These are phyloP conservation scores for Proteromonas lacertae DNA, from an alignment of 352 stramenopile genomes.

Conservation along the genomic window DNA sequence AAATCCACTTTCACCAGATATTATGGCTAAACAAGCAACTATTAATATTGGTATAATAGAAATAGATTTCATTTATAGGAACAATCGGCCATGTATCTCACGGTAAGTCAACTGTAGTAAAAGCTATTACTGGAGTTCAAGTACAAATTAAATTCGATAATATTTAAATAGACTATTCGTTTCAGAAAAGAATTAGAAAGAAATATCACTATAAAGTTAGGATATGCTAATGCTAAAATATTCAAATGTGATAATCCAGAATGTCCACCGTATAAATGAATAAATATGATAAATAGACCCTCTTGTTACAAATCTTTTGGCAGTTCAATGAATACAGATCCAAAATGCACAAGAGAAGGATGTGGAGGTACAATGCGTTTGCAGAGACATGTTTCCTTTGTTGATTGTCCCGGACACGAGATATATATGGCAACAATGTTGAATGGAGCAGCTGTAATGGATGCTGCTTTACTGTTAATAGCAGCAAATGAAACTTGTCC, in stretches of 20 bases:
- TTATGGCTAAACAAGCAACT: slow-evolving; percentile 74
- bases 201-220: slow-evolving; percentile 99
- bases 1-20: slow-evolving; percentile 80
- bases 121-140: slow-evolving; percentile 87
- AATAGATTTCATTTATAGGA: too few species aligned
- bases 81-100: slow-evolving; percentile 99
- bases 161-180: too few species aligned
- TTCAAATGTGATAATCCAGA: slow-evolving; percentile 34
- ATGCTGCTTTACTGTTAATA: slow-evolving; percentile 87
- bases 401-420: slow-evolving; percentile 98
- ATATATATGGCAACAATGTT: slow-evolving; percentile 99
- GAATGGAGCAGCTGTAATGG: slow-evolving; percentile 98
- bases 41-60: slow-evolving; percentile 99
- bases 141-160: too few species aligned
- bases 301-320: too few species aligned
- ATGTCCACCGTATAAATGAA: too few species aligned
- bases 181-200: slow-evolving; percentile 97
- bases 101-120: slow-evolving; percentile 96
- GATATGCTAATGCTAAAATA: slow-evolving; percentile 99
- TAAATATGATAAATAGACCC: too few species aligned
- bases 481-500: slow-evolving; percentile 89
- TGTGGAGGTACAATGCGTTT: slow-evolving; percentile 50
- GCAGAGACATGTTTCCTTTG: slow-evolving; percentile 87
- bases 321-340: too few species aligned
- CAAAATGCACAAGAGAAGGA: too few species aligned